phyloP scores from a whole-genome alignment of 495 filamentous ascomycete species.

The Penicillium egyptiacum region DNA sequence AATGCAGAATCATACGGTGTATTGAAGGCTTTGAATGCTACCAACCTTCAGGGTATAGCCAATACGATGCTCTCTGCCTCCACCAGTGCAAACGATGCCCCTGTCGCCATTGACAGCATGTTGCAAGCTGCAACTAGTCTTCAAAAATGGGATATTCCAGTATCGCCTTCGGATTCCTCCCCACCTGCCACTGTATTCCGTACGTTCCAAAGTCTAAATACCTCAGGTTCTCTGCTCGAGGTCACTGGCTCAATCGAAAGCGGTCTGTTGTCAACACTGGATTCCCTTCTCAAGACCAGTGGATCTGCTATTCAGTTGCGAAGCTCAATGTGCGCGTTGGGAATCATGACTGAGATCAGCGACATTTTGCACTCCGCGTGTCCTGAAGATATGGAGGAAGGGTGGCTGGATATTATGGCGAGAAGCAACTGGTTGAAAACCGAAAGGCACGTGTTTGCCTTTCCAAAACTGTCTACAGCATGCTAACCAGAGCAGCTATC shows the following conservation, averaged over 20 bases:
- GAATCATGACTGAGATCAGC: conserved; percentile 76
- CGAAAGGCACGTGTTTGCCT: conserved; percentile 56
- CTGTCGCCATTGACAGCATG: conserved; percentile 61
- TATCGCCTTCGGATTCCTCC: conserved; percentile 59
- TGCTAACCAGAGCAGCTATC: conserved; percentile 57
- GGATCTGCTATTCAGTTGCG: conserved; percentile 62
- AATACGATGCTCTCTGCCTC: conserved; percentile 43
- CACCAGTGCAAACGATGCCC: conserved; percentile 28
- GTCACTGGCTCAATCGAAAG: conserved; percentile 57
- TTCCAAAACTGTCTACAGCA: conserved; percentile 12
- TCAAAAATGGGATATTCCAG: conserved; percentile 89
- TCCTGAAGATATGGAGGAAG: conserved; percentile 58
- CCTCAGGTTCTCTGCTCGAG: conserved; percentile 53
- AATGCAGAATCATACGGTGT: conserved; percentile 46
- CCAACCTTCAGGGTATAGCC: conserved; percentile 49
- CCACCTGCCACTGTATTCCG: conserved; percentile 72
- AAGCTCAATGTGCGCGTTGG: conserved; percentile 66
- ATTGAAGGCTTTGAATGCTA: conserved; percentile 45
- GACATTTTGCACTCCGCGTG: conserved; percentile 65
- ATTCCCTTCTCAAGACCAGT: conserved; percentile 52
- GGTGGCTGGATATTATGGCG: conserved; percentile 59
- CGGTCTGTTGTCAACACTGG: conserved; percentile 64
- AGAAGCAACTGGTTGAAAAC: conserved; percentile 77
- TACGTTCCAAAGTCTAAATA: conserved; percentile 76
- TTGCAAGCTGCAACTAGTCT: conserved; percentile 81